Percentiles rank a stretch among this genome's conserved stretches.
Conservation (phyloP, 2,329 filamentous ascomycete genomes). For the Scytalidium sp. region DNA sequence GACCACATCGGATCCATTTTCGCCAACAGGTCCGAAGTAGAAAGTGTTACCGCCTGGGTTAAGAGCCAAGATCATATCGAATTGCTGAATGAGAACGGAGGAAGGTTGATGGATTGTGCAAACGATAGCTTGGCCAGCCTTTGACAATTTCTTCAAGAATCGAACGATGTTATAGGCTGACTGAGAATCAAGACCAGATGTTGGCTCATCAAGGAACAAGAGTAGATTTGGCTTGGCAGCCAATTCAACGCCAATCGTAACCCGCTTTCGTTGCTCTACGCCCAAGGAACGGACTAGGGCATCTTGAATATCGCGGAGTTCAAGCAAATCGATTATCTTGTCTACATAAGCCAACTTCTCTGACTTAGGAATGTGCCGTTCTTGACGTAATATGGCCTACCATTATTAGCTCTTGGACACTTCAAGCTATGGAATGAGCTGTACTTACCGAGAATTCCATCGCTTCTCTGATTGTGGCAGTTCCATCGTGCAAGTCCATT, state of each 20-base stretch:
- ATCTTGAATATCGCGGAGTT: slow-evolving; percentile 64
- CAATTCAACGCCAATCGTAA: slow-evolving; percentile 72
- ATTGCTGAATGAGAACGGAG: slow-evolving; percentile 66
- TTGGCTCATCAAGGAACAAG: slow-evolving; percentile 71
- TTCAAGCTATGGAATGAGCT: neutral
- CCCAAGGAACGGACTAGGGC: slow-evolving; percentile 62
- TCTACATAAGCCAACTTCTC: slow-evolving; percentile 68
- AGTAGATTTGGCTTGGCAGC: slow-evolving; percentile 66
- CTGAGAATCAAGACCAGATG: slow-evolving; percentile 67
- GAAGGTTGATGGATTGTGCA: slow-evolving; percentile 75
- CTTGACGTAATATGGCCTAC: slow-evolving; percentile 57
- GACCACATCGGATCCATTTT: slow-evolving; percentile 62
- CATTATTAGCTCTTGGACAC: too few relatives aligned
- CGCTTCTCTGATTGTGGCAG: slow-evolving; percentile 64
- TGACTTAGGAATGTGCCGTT: slow-evolving; percentile 45
- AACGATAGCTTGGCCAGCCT: slow-evolving; percentile 67
- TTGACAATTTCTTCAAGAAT: slow-evolving; percentile 65
- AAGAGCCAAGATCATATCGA: slow-evolving; percentile 70
- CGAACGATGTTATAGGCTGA: slow-evolving; percentile 66
- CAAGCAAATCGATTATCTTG: slow-evolving; percentile 62
- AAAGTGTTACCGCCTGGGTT: slow-evolving; percentile 65
- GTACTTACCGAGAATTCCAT: slow-evolving; percentile 55
- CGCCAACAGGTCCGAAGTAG: slow-evolving; percentile 71
- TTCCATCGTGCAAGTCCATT: slow-evolving; percentile 68
- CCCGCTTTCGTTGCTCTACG: slow-evolving; percentile 61